Evolutionary conservation across 495 filamentous ascomycete species (phyloP), one percentile per base, ranked within the genome.

Genomic region (Letharia lupina): DNA sequence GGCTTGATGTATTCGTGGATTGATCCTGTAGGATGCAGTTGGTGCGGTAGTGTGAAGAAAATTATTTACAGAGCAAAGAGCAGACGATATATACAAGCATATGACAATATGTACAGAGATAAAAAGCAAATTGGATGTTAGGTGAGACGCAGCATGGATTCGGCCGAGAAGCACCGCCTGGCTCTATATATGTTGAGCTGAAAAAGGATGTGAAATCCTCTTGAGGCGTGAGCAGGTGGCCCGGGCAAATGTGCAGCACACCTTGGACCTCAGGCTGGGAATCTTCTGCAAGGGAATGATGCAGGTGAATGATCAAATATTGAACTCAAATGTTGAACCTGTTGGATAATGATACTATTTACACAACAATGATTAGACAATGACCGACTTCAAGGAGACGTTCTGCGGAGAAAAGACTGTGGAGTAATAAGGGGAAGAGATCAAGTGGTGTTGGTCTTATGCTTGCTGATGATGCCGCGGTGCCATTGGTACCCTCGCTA

Each of bases 71-170:
- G 31, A 13, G 12, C 39, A 57, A 59, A n/a, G 28, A 42, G 52
- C 44, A 58, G 40, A 64, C 37, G 42, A 48, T 62, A 58, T 48
- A 59, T 47, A 54, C 59, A 44, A 13, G 23, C 45, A 61, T 45
- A 20, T 61, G 60, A 54, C 59, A 44, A 13, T 65, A 65, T 65
- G 63, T 65, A 59, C 54, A 65, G 35, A 37, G 12, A 28, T n/a
- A 5, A 18, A 47, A 44, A 11, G 28, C 47, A 13, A n/a, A 41
- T 15, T 9, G 11, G 42, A 58, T 11, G n/a, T 7, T 13, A 42
- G 28, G 13, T n/a, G 18, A 8, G 9, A 39, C 8, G 9, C 11
- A 20, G 7, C 16, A 57, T 37, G 15, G 33, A 37, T 37, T 57
- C 33, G 54, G 16, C 54, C 54, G 54, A 57, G 33, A 16, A 57